Conservation (phyloP, 73 alveolate species). For the Paramecium pentaurelia region DNA sequence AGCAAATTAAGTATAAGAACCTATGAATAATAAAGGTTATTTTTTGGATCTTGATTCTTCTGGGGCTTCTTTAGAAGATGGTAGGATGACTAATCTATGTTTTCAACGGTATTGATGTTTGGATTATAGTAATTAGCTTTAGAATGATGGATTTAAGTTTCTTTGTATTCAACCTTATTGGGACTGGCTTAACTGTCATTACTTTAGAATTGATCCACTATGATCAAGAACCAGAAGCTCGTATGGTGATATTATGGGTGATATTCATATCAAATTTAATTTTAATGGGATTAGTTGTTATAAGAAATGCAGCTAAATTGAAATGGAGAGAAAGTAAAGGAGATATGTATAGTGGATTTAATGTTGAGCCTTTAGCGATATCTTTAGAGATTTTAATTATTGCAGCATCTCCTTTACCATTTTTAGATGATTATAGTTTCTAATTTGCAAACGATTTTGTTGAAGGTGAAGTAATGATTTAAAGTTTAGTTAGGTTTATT, state of each 20-base stretch:
- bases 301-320: slow-evolving; percentile 62
- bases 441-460: slow-evolving; percentile 54
- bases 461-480: slow-evolving; percentile 17
- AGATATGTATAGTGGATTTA: slow-evolving; percentile 54
- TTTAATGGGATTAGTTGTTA: slow-evolving; percentile 31
- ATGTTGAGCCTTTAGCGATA: slow-evolving; percentile 58
- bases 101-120: not conserved
- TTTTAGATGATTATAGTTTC: slow-evolving; percentile 34
- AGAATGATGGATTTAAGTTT: slow-evolving; percentile 58
- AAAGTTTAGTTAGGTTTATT: not conserved
- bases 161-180: slow-evolving; percentile 60
- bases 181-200: slow-evolving; percentile 64
- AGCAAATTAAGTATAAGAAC: not conserved
- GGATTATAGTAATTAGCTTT: not conserved
- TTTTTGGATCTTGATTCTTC: not conserved
- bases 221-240: not conserved
- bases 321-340: slow-evolving; percentile 71
- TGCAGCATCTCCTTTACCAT: slow-evolving; percentile 73
- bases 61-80: slow-evolving; percentile 56
- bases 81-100: slow-evolving; percentile 51
- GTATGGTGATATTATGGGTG: slow-evolving; percentile 40
- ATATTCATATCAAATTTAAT: slow-evolving; percentile 47
- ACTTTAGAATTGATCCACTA: slow-evolving; percentile 54
- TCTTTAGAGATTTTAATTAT: slow-evolving; percentile 59
- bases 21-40: not conserved